Conservation (phyloP, 768 basidiomycete genomes). For the Hypholoma sublateritium region DNA sequence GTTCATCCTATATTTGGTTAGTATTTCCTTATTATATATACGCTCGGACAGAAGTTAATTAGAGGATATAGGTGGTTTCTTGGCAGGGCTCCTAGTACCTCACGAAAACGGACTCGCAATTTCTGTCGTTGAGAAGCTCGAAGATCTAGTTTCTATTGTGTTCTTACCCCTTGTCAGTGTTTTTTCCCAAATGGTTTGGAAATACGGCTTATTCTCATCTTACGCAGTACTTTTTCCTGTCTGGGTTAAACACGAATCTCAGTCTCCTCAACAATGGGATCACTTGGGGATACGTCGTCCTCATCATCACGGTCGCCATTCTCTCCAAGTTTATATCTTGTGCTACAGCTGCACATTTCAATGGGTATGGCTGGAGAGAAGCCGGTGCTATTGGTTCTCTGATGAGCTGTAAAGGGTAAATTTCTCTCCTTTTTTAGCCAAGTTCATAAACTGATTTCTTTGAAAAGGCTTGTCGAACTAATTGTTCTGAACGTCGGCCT, state of each 20-base stretch:
- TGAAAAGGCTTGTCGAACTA: conserved; percentile 71
- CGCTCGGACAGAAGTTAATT: conserved; percentile 14
- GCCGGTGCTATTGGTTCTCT: conserved; percentile 79
- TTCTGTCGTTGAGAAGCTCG: conserved; percentile 78
- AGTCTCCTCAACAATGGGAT: conserved; percentile 72
- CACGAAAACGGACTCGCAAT: conserved; percentile 82
- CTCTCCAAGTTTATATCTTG: conserved; percentile 80
- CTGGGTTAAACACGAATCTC: conserved; percentile 77
- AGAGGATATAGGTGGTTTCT: conserved; percentile 61
- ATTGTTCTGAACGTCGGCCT: conserved; percentile 92
- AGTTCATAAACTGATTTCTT: not conserved
- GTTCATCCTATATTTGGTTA: conserved; percentile 68
- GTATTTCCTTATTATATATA: conserved; percentile 4
- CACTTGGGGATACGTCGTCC: conserved; percentile 80
- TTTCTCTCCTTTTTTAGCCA: not conserved
- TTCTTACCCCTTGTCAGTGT: conserved; percentile 71
- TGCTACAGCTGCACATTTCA: conserved; percentile 51
- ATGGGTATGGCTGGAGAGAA: conserved; percentile 74
- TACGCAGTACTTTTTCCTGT: conserved; percentile 17
- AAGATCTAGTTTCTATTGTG: conserved; percentile 77
- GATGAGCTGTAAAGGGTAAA: conserved; percentile 89
- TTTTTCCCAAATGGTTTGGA: not conserved
- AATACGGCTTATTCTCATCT: not conserved
- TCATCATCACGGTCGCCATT: conserved; percentile 76
- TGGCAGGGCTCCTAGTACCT: conserved; percentile 82